These are phyloP conservation scores for Phytophthora vignae DNA, from an alignment of 352 stramenopile genomes.

Conservation along the genomic window DNA sequence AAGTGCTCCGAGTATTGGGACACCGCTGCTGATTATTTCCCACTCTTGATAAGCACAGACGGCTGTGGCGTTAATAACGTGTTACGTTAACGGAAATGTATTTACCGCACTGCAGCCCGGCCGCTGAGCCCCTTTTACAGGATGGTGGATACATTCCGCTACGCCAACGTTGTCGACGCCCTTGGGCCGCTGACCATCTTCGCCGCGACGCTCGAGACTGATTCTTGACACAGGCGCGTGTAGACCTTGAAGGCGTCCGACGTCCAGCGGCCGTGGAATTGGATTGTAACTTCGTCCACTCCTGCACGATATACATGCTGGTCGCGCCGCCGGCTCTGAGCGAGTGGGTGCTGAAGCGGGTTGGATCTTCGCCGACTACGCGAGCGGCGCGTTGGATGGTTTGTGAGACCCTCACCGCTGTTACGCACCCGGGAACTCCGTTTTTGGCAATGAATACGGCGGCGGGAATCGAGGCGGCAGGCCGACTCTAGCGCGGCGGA, in stretches of 20 bases:
- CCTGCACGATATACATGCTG: constrained; percentile 1
- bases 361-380: background rate
- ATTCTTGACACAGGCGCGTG: background rate
- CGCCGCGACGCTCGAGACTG: background rate
- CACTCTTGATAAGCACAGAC: too few relatives aligned
- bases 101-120: too few relatives aligned
- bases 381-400: background rate
- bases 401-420: background rate
- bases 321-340: background rate
- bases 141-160: background rate
- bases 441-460: background rate
- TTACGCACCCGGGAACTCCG: background rate
- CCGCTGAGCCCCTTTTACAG: background rate
- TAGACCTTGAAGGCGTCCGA: constrained; percentile 11
- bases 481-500: background rate
- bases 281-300: constrained; percentile 4
- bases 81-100: too few relatives aligned
- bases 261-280: constrained; percentile 8
- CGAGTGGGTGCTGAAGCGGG: background rate
- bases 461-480: background rate
- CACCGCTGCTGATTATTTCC: too few relatives aligned
- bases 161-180: background rate
- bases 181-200: background rate
- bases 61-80: too few relatives aligned
- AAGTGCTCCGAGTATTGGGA: too few relatives aligned